These are phyloP conservation scores for Zygosaccharomyces sapae DNA, from an alignment of 1,139 yeast genomes.

Conservation along the genomic window DNA sequence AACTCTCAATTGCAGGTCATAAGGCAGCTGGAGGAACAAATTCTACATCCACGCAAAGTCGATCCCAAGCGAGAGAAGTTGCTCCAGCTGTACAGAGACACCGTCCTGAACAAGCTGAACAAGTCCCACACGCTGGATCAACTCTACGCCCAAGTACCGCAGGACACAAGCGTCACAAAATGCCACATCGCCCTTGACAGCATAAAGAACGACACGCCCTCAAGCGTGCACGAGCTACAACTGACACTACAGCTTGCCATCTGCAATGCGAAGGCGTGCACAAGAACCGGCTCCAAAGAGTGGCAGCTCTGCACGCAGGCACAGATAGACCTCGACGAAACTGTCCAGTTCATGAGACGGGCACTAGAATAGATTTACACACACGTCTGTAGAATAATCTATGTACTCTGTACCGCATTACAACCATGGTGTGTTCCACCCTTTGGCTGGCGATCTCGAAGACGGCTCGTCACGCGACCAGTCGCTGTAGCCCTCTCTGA, in stretches of 20 bases:
- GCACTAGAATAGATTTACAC: conserved; percentile 27
- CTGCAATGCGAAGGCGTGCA: conserved; percentile 31
- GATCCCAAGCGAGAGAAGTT: conserved; percentile 33
- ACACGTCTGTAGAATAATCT: no score
- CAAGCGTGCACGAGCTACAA: conserved; percentile 34
- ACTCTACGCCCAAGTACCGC: conserved; percentile 17
- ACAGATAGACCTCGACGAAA: conserved; percentile 34
- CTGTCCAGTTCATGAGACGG: conserved; percentile 35
- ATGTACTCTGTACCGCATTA: no score
- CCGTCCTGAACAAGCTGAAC: conserved; percentile 31
- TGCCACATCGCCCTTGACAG: conserved; percentile 24
- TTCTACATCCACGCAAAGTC: conserved; percentile 17
- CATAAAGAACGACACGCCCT: conserved; percentile 29
- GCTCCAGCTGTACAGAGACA: conserved; percentile 32
- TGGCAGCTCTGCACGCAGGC: conserved; percentile 31
- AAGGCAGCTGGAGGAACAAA: conserved; percentile 22
- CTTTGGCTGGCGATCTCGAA: no score
- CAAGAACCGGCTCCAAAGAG: conserved; percentile 22
- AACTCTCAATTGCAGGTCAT: conserved; percentile 18
- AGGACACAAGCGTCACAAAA: conserved; percentile 17
- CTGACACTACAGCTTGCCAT: conserved; percentile 31
- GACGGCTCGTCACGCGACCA: no score
- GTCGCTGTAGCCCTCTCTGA: no score
- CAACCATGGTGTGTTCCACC: no score
- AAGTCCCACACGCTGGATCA: conserved; percentile 24